phyloP scores from a whole-genome alignment of 768 basidiomycete genomes.

The Kwoniella dejecticola region DNA sequence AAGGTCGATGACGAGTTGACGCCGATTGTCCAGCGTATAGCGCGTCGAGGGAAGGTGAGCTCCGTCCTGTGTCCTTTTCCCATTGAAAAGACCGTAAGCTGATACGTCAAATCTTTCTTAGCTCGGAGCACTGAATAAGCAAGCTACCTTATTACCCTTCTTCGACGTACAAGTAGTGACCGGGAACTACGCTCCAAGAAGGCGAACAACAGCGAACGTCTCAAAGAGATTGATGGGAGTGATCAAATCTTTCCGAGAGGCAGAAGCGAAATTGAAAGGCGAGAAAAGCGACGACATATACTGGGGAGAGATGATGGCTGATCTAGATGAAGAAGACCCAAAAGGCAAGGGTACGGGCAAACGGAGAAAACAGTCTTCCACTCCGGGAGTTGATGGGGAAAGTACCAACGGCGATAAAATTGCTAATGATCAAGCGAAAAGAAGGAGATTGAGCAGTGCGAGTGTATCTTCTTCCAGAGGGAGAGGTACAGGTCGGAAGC shows the following conservation, averaged over 20 bases:
- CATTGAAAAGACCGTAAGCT: too few species aligned
- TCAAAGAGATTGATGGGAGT: slow-evolving; percentile 75
- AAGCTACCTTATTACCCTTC: slow-evolving; percentile 73
- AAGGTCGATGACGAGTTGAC: slow-evolving; percentile 90
- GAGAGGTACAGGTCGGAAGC: slow-evolving; percentile 5
- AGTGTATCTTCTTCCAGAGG: neutral
- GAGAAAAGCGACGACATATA: slow-evolving; percentile 26
- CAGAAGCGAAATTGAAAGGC: slow-evolving; percentile 43
- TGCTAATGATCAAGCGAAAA: slow-evolving; percentile 14
- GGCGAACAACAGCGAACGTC: slow-evolving; percentile 72
- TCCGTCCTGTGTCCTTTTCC: too few species aligned
- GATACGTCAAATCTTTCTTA: slow-evolving; percentile 44
- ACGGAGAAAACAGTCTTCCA: slow-evolving; percentile 8
- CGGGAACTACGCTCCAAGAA: slow-evolving; percentile 73
- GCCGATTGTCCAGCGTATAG: slow-evolving; percentile 88
- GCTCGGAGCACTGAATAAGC: slow-evolving; percentile 70
- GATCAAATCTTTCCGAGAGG: slow-evolving; percentile 53
- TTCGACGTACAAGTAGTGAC: slow-evolving; percentile 70
- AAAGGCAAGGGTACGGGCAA: slow-evolving; percentile 46
- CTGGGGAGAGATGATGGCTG: slow-evolving; percentile 53
- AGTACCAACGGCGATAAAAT: slow-evolving; percentile 3
- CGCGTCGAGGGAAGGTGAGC: slow-evolving; percentile 72
- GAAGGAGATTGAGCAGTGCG: slow-evolving; percentile 13
- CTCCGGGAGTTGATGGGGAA: neutral
- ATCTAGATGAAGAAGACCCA: slow-evolving; percentile 48